These are phyloP conservation scores for Pseudogymnoascus sp. DNA, from an alignment of 2,329 filamentous ascomycete genomes.

Conservation along the genomic window DNA sequence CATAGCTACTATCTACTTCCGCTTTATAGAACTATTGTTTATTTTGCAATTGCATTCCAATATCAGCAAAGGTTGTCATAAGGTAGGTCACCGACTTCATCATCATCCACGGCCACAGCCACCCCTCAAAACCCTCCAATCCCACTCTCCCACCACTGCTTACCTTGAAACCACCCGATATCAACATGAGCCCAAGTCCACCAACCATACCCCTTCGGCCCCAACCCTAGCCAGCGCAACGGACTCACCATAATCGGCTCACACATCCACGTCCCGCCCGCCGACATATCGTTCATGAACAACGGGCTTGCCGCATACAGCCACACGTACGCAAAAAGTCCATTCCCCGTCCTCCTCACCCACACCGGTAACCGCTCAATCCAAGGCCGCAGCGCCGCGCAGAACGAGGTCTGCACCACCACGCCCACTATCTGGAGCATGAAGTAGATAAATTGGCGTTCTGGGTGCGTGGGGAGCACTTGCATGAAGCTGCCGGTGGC, in stretches of 20 bases:
- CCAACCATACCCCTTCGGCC: constrained; percentile 52
- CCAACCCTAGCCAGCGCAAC: constrained; percentile 59
- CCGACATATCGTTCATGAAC: constrained; percentile 70
- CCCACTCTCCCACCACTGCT: constrained; percentile 58
- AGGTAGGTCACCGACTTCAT: not conserved
- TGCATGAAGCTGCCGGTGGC: constrained; percentile 61
- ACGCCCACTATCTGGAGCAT: constrained; percentile 61
- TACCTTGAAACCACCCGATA: constrained; percentile 52
- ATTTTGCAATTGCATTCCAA: not conserved
- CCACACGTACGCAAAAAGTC: constrained; percentile 58
- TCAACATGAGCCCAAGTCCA: constrained; percentile 55
- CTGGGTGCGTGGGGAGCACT: constrained; percentile 45
- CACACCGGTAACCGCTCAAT: constrained; percentile 37
- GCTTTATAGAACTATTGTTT: not conserved
- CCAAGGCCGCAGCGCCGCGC: constrained; percentile 28
- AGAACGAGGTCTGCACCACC: constrained; percentile 45
- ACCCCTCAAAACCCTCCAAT: constrained; percentile 11
- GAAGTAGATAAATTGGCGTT: constrained; percentile 62
- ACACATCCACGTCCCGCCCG: constrained; percentile 67
- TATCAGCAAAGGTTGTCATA: not conserved
- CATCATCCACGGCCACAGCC: not conserved
- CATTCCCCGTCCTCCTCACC: constrained; percentile 49
- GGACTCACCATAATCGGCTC: constrained; percentile 75
- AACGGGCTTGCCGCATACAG: constrained; percentile 56
- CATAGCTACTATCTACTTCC: not conserved